A percentile compares a stretch with the other conserved stretches of the same genome.
phyloP scores from a whole-genome alignment of 139 green algal species.

The Coelastrella sp. region DNA sequence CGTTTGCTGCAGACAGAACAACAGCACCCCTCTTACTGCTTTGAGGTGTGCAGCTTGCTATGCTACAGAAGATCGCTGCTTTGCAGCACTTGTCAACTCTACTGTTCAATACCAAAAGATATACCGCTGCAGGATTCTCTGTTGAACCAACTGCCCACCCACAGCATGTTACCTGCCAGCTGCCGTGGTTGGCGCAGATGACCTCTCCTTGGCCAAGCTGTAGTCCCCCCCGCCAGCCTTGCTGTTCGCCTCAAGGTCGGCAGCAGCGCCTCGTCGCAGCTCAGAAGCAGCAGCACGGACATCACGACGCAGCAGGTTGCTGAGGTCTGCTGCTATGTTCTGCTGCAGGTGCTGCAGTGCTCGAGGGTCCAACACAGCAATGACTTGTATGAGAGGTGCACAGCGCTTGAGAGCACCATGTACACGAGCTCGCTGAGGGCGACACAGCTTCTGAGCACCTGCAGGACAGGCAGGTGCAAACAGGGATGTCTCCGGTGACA shows the following conservation, averaged over 20 bases:
- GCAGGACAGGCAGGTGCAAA: background rate
- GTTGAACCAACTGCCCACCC: background rate
- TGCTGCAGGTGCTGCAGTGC: constrained; percentile 33
- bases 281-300: background rate
- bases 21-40: background rate
- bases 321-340: background rate
- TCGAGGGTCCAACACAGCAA: constrained; percentile 48
- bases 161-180: background rate
- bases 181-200: background rate
- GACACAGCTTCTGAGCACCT: constrained; percentile 2
- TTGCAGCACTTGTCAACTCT: background rate
- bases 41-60: background rate
- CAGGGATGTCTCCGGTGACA: too few relatives aligned
- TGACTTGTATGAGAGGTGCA: constrained; percentile 38
- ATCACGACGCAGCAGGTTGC: constrained; percentile 43
- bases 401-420: constrained; percentile 21
- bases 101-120: too few relatives aligned
- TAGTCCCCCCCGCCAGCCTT: constrained; percentile 22
- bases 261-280: constrained; percentile 9
- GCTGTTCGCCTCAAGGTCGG: background rate
- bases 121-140: background rate
- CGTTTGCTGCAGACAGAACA: background rate
- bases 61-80: background rate
- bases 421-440: background rate
- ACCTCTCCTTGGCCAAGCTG: constrained; percentile 23